Conservation (phyloP, 2,329 filamentous ascomycete genomes). For the Triangularia verruculosa region DNA sequence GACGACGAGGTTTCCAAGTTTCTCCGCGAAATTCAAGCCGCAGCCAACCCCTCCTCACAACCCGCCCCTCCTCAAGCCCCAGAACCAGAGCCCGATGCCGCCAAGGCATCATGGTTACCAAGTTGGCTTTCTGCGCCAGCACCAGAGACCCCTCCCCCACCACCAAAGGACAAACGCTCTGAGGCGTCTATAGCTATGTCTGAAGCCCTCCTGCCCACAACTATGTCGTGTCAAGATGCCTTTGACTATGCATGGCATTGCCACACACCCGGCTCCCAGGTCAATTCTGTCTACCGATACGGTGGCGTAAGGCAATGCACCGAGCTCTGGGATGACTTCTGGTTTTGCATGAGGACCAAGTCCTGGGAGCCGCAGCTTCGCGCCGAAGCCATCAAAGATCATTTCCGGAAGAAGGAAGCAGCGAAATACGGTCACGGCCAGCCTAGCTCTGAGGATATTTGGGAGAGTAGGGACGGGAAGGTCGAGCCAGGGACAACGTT, state of each 20-base stretch:
- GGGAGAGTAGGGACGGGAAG: conserved; percentile 68
- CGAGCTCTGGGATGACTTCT: conserved; percentile 90
- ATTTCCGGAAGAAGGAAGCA: conserved; percentile 64
- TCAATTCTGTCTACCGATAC: conserved; percentile 85
- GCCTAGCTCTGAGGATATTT: conserved; percentile 85
- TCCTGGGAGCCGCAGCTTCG: conserved; percentile 58
- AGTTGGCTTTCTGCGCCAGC: not conserved
- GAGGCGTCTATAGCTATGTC: conserved; percentile 48
- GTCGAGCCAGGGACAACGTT: conserved; percentile 51
- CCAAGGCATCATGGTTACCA: conserved; percentile 2
- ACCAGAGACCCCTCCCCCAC: conserved; percentile 2
- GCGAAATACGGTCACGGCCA: conserved; percentile 61
- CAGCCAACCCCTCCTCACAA: conserved; percentile 19
- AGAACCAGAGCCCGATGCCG: conserved; percentile 1
- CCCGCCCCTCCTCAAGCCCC: conserved; percentile 9
- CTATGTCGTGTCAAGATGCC: conserved; percentile 83
- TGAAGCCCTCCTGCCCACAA: conserved; percentile 70
- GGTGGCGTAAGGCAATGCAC: conserved; percentile 73
- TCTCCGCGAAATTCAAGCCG: conserved; percentile 44
- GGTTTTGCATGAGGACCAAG: conserved; percentile 92
- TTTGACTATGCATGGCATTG: conserved; percentile 96
- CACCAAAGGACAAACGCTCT: conserved; percentile 18
- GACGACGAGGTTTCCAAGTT: conserved; percentile 57
- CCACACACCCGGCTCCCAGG: conserved; percentile 86
- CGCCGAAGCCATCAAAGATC: conserved; percentile 60